phyloP scores from a whole-genome alignment of 257 asterid species.

The Penstemon barbatus region DNA sequence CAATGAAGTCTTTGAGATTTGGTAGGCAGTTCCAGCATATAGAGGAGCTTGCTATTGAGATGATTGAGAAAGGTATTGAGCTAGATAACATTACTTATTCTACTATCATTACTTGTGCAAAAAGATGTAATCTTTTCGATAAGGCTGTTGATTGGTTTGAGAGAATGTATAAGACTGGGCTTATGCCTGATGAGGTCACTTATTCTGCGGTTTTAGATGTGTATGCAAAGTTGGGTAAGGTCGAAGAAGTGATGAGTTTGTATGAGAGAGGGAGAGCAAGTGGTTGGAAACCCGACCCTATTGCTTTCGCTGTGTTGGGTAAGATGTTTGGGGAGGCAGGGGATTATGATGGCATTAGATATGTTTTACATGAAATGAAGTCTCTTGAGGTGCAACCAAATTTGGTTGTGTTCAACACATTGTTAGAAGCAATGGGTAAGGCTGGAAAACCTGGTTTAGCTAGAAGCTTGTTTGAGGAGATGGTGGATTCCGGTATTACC shows the following conservation, averaged over 20 bases:
- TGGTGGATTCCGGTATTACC: slow-evolving; percentile 69
- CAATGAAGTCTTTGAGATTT: slow-evolving; percentile 84
- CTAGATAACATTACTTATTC: slow-evolving; percentile 91
- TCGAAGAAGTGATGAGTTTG: slow-evolving; percentile 85
- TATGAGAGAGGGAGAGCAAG: slow-evolving; percentile 90
- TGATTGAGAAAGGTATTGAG: slow-evolving; percentile 64
- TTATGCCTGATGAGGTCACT: slow-evolving; percentile 97
- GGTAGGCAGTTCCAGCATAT: slow-evolving; percentile 78
- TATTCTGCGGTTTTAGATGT: slow-evolving; percentile 88
- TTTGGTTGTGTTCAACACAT: slow-evolving; percentile 79
- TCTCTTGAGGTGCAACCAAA: slow-evolving; percentile 72
- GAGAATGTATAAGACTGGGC: slow-evolving; percentile 90
- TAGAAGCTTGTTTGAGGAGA: slow-evolving; percentile 79
- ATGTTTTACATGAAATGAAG: slow-evolving; percentile 82
- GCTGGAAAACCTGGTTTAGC: slow-evolving; percentile 92
- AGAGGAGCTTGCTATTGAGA: slow-evolving; percentile 76
- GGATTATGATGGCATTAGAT: slow-evolving; percentile 86
- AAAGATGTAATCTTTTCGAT: slow-evolving; percentile 77
- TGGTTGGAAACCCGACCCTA: slow-evolving; percentile 89
- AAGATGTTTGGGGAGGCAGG: slow-evolving; percentile 93
- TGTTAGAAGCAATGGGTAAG: slow-evolving; percentile 87
- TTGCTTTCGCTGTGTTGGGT: slow-evolving; percentile 75
- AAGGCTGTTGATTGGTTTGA: slow-evolving; percentile 98
- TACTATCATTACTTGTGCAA: slow-evolving; percentile 87
- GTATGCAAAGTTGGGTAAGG: slow-evolving; percentile 77